These are phyloP conservation scores for Corylus americana DNA, from an alignment of 306 rosid species.

Conservation along the genomic window DNA sequence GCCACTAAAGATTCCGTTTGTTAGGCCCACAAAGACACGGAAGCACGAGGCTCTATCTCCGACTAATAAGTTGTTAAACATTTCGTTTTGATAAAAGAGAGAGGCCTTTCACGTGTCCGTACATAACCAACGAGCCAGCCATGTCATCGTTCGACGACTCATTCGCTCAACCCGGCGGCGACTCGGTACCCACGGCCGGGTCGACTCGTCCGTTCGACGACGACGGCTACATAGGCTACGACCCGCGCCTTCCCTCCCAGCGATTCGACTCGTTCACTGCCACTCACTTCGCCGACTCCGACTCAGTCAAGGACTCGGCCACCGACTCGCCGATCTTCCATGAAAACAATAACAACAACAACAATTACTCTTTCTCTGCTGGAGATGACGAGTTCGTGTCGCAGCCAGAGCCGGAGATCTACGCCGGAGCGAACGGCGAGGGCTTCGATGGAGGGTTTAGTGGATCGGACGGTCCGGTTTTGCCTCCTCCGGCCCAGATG, in stretches of 20 bases:
- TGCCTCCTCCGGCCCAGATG: constrained; percentile 40
- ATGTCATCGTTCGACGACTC: constrained; percentile 33
- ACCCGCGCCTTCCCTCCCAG: constrained; percentile 27
- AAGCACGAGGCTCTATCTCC: neutral
- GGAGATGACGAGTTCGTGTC: constrained; percentile 23
- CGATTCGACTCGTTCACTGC: constrained; percentile 30
- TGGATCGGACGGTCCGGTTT: constrained; percentile 41
- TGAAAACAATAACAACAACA: neutral
- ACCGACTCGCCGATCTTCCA: constrained; percentile 34
- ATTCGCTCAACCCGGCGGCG: constrained; percentile 25
- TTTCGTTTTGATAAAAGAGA: too few relatives aligned
- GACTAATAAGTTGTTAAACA: neutral
- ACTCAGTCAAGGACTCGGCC: constrained; percentile 34
- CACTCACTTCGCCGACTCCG: constrained; percentile 27
- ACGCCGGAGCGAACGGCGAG: constrained; percentile 17
- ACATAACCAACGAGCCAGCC: constrained; percentile 3
- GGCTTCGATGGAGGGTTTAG: constrained; percentile 31
- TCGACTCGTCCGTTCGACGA: constrained; percentile 35
- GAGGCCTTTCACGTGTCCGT: neutral
- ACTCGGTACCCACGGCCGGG: constrained; percentile 26
- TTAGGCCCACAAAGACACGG: neutral
- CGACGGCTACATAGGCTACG: constrained; percentile 31
- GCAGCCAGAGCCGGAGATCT: constrained; percentile 17
- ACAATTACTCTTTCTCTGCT: neutral
- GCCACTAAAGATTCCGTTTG: neutral